phyloP scores from a whole-genome alignment of 192 early-diverging fungal genomes.

The Chytriomyces sp. region DNA sequence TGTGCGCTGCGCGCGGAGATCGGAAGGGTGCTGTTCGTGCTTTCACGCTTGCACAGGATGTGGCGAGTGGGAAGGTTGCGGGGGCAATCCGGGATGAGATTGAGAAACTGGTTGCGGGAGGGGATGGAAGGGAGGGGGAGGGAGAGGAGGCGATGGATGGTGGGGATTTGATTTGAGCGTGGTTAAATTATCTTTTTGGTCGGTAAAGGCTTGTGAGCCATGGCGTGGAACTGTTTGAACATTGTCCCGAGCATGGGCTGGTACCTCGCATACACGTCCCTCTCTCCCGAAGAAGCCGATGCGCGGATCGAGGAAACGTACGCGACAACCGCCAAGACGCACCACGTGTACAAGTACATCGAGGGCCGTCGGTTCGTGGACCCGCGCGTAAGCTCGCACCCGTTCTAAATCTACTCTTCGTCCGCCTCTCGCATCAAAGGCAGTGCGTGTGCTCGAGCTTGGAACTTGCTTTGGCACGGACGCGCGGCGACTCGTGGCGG shows the following conservation, averaged over 20 bases:
- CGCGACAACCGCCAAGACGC: too few species aligned
- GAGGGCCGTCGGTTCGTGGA: slow-evolving; percentile 15
- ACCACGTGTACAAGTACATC: slow-evolving; percentile 38
- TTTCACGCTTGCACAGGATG: slow-evolving; percentile 68
- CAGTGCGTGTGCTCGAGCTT: slow-evolving; percentile 24
- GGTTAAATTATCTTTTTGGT: too few species aligned
- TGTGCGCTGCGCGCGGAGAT: slow-evolving; percentile 52
- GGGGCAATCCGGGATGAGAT: slow-evolving; percentile 23
- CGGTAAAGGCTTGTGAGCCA: too few species aligned
- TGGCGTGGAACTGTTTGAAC: too few species aligned
- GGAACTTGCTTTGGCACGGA: slow-evolving; percentile 46
- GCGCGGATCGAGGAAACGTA: too few species aligned
- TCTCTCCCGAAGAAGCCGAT: too few species aligned
- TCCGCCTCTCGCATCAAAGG: background rate
- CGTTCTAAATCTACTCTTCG: slow-evolving; percentile 3
- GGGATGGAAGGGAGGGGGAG: background rate
- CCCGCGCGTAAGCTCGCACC: slow-evolving; percentile 18
- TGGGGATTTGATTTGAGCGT: slow-evolving; percentile 1
- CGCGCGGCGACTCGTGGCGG: slow-evolving; percentile 24
- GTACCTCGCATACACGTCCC: too few species aligned
- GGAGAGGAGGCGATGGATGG: background rate
- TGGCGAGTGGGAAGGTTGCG: slow-evolving; percentile 5
- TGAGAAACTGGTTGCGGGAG: slow-evolving; percentile 10
- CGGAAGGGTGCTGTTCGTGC: slow-evolving; percentile 52
- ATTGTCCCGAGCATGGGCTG: too few species aligned